These are phyloP conservation scores for Excoecaria agallocha DNA, from an alignment of 345 rosid species.

Conservation along the genomic window DNA sequence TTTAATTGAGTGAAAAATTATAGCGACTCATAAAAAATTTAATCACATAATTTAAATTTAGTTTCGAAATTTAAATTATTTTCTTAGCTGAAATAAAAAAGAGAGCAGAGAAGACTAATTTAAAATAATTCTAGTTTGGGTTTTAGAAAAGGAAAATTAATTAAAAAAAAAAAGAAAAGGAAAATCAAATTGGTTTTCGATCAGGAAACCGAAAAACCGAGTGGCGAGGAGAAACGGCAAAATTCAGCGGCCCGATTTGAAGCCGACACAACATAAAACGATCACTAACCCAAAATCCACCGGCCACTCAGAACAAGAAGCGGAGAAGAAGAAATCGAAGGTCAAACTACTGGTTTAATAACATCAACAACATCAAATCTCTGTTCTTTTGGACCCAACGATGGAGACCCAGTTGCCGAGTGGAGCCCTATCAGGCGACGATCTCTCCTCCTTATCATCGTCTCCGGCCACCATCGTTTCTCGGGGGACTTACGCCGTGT, in stretches of 20 bases:
- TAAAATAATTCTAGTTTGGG: no score
- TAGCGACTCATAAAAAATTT: no score
- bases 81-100: no score
- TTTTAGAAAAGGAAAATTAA: no score
- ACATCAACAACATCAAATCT: no score
- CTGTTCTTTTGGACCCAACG: constrained; percentile 19
- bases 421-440: constrained; percentile 34
- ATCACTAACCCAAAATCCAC: not conserved
- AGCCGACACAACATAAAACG: not conserved
- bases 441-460: constrained; percentile 33
- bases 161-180: no score
- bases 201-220: not conserved
- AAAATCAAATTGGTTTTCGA: not conserved
- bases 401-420: constrained; percentile 39
- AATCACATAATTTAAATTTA: no score
- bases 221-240: not conserved
- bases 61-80: no score
- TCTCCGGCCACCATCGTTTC: constrained; percentile 44
- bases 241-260: not conserved
- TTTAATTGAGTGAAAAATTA: no score
- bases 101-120: no score
- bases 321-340: not conserved
- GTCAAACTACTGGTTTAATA: not conserved
- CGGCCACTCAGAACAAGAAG: not conserved
- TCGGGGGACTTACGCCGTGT: constrained; percentile 39